Base-by-base conservation (phyloP, 148 eudicot species). In the Rhododendron henanense region DNA sequence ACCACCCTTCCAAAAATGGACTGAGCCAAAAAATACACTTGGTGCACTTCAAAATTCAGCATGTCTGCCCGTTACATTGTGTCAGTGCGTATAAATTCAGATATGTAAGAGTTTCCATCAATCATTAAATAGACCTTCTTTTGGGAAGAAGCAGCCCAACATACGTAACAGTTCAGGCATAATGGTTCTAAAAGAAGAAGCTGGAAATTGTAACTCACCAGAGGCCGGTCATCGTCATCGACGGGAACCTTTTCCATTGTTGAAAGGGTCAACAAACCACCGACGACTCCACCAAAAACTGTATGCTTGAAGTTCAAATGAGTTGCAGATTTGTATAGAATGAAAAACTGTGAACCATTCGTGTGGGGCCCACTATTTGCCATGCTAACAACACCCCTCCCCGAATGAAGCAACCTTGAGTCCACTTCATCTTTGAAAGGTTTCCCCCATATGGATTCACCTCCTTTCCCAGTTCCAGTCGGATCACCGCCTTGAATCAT, bases 401-500 rank as follows among this genome's bases (percentile, higher is more conserved):
- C 99, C 65, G 98, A 89, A 87, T 96, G 99, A 88, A 95, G 93
- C 88, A 95, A 89, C 92, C 94, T 95, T 44, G 99, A 95, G 91
- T 95, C 94, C 76, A 95, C 81, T 90, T 96, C 99, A 87, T 96
- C 99, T 89, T 96, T 95, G 89, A 96, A 96, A 35, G 96, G 92
- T 90, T 95, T 93, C 23, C 97, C 98, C 99, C 99, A 96, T 82
- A 96, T 96, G 45, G 99, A 96, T 86, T 96, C 96, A 19, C 99
- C 99, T 50, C 99, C 99, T 88, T 39, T 93, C n/a, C 99, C 99
- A 35, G 99, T 96, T 47, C 99, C 98, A 85, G 99, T 95, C 63
- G 99, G 99, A 90, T 96, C 99, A 88, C 99, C 99, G 84, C 99
- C 99, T 96, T 96, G 99, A 86, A 96, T 94, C 99, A 96, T 96